Evolutionary conservation across 2,329 filamentous ascomycete species (phyloP).

Genomic region (Pezicula carpinea): DNA sequence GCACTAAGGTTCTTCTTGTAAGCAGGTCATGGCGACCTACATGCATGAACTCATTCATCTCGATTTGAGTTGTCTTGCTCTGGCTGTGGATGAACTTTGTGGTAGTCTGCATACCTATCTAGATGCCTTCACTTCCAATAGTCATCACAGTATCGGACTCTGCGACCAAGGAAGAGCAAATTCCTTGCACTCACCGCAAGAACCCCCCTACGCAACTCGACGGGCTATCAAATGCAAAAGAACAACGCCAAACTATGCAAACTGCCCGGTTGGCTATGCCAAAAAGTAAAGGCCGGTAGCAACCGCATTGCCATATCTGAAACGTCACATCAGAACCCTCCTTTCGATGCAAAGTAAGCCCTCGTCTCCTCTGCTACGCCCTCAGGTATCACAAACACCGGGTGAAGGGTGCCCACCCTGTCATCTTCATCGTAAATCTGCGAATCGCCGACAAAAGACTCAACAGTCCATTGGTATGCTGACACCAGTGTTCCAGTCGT

Average conservation of each 20-base stretch:
- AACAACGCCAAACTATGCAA: neutral
- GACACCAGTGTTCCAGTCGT: conserved; percentile 24
- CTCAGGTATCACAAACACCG: conserved; percentile 80
- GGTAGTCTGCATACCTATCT: no score
- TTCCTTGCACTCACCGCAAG: no score
- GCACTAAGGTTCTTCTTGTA: no score
- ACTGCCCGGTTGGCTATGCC: neutral
- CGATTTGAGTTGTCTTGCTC: no score
- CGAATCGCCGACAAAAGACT: conserved; percentile 42
- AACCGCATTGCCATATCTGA: neutral
- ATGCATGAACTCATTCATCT: no score
- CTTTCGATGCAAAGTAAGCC: conserved; percentile 25
- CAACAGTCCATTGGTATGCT: conserved; percentile 35
- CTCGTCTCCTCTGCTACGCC: conserved; percentile 31
- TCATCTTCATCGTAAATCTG: conserved; percentile 69
- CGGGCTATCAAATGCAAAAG: neutral
- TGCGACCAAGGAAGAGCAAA: no score
- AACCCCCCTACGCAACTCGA: no score
- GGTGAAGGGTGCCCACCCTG: conserved; percentile 67
- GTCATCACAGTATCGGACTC: no score
- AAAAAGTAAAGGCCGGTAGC: neutral
- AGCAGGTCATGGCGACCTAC: no score
- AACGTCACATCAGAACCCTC: conserved; percentile 15
- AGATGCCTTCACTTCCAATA: no score
- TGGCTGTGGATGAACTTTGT: no score